These are phyloP conservation scores for Amanita subjunquillea DNA, from an alignment of 768 basidiomycete genomes.

Conservation along the genomic window DNA sequence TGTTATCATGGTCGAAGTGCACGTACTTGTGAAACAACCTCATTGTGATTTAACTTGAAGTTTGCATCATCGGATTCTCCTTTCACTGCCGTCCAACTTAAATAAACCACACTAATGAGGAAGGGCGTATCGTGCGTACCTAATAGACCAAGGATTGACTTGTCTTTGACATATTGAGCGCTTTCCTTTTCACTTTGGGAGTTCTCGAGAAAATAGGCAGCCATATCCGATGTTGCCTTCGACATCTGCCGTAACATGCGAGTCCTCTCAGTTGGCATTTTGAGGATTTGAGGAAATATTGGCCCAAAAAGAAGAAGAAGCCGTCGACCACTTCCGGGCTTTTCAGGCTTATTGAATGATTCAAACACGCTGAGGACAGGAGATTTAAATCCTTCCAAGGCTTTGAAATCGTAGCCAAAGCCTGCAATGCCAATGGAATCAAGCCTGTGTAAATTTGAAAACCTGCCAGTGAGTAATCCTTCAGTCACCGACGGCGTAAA, in stretches of 20 bases:
- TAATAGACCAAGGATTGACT: background rate
- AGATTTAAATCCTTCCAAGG: background rate
- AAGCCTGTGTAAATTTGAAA: constrained; percentile 20
- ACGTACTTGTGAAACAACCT: background rate
- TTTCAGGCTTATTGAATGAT: background rate
- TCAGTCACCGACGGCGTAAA: background rate
- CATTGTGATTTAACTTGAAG: background rate
- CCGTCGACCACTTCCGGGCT: too few species aligned
- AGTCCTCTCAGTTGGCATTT: background rate
- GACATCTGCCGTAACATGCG: background rate
- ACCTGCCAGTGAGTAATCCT: background rate
- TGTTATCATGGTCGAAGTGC: background rate
- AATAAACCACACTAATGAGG: background rate
- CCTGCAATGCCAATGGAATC: constrained; percentile 28
- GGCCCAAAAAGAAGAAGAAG: background rate
- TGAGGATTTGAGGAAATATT: background rate
- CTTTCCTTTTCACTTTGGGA: background rate
- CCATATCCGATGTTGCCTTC: background rate
- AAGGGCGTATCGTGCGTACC: background rate
- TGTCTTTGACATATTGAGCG: background rate
- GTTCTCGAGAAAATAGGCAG: background rate
- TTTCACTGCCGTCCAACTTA: background rate
- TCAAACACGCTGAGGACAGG: background rate
- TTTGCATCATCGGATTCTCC: background rate
- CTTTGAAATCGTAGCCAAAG: background rate